Percentiles rank a stretch among this genome's conserved stretches.
Conservation (phyloP, 2,329 filamentous ascomycete genomes). For the Fusarium brevicatenulatum region DNA sequence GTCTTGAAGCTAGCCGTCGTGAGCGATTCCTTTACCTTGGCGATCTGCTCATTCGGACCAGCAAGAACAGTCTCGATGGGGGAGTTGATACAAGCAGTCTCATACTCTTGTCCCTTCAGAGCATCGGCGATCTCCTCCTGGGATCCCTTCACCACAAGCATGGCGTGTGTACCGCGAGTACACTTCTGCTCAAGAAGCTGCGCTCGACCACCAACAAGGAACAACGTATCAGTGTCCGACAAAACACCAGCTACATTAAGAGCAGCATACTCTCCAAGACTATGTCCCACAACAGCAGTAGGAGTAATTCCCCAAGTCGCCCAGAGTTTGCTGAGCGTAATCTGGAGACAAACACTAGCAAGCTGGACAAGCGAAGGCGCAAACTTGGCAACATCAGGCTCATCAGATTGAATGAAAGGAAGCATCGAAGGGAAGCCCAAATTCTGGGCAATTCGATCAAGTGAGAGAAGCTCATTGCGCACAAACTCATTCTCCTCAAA, state of each 20-base stretch:
- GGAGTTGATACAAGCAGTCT: conserved; percentile 70
- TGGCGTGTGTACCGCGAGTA: conserved; percentile 49
- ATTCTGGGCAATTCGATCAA: conserved; percentile 45
- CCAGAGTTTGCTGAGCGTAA: conserved; percentile 57
- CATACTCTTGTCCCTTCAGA: conserved; percentile 43
- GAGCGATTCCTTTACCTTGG: conserved; percentile 12
- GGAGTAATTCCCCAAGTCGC: conserved; percentile 52
- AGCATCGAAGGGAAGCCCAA: conserved; percentile 53
- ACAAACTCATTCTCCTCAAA: conserved; percentile 48
- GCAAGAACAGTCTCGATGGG: conserved; percentile 66
- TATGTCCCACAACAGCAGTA: conserved; percentile 60
- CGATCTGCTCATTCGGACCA: conserved; percentile 22
- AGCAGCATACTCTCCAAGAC: conserved; percentile 53
- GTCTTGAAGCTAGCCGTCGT: conserved; percentile 43
- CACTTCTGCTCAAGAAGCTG: conserved; percentile 65
- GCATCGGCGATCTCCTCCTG: conserved; percentile 17
- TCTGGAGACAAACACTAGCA: conserved; percentile 52
- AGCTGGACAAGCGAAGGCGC: conserved; percentile 50
- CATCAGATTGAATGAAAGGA: conserved; percentile 17
- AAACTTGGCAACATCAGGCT: conserved; percentile 27
- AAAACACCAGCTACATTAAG: conserved; percentile 71
- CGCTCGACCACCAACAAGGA: conserved; percentile 69
- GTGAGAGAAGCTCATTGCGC: conserved; percentile 45
- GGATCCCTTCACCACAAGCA: conserved; percentile 48
- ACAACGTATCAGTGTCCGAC: conserved; percentile 68